Evolutionary conservation across 192 early-diverging fungal genomes (phyloP).

Genomic region (Lobulomyces angularis): DNA sequence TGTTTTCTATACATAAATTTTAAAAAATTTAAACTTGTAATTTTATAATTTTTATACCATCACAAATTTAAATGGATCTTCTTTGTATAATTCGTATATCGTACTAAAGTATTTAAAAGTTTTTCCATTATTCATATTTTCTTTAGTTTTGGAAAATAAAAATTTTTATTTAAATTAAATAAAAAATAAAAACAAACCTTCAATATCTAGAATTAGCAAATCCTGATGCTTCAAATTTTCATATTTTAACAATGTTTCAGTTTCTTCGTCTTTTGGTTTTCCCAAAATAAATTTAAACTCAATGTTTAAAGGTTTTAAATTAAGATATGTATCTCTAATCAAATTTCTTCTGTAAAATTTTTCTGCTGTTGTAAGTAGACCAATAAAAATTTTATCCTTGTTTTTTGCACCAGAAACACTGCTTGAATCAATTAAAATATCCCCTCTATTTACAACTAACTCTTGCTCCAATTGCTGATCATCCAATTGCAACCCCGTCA

Average conservation of each 20-base stretch:
- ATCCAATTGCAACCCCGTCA: too few relatives aligned
- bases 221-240: conserved; percentile 8
- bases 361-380: conserved; percentile 8
- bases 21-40: too few relatives aligned
- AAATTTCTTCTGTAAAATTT: conserved; percentile 15
- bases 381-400: conserved; percentile 12
- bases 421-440: too few relatives aligned
- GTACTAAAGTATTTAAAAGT: conserved; percentile 11
- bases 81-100: background rate
- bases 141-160: conserved; percentile 7
- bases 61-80: conserved; percentile 10
- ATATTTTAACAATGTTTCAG: background rate
- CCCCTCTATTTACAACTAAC: too few relatives aligned
- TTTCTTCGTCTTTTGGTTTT: background rate
- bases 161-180: background rate
- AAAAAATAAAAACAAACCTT: too few relatives aligned
- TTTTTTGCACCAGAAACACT: too few relatives aligned
- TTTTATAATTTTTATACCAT: too few relatives aligned
- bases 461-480: too few relatives aligned
- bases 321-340: conserved; percentile 15
- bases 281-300: conserved; percentile 17
- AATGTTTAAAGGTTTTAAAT: conserved; percentile 6
- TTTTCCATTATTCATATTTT: conserved; percentile 23
- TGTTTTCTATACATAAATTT: too few relatives aligned
- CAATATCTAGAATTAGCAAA: conserved; percentile 11